Evolutionary conservation across 1,284 basidiomycete species (phyloP).

Genomic region (Marasmius oreades): DNA sequence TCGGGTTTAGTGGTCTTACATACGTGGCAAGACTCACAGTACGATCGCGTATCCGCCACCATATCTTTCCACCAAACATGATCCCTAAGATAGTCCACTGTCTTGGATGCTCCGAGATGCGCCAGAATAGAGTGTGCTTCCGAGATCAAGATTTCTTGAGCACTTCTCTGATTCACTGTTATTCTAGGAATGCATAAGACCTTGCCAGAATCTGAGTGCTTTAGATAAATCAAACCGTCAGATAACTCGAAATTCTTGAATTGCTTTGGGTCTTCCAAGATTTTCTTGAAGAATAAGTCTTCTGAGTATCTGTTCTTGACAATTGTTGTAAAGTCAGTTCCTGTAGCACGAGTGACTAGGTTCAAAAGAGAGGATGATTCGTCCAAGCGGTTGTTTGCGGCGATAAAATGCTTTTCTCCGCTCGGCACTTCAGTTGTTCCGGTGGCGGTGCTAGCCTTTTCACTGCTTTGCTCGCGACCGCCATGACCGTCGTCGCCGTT

Average conservation of each 20-base stretch:
- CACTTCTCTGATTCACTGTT: slow-evolving; percentile 10
- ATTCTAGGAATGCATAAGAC: slow-evolving; percentile 18
- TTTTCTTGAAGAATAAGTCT: slow-evolving; percentile 19
- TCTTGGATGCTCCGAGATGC: slow-evolving; percentile 25
- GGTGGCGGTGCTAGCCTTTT: too few species aligned
- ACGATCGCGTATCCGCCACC: slow-evolving; percentile 19
- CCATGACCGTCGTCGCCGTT: too few species aligned
- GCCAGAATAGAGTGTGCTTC: slow-evolving; percentile 27
- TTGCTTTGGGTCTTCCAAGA: slow-evolving; percentile 14
- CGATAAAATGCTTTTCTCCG: too few species aligned
- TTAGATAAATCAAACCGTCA: slow-evolving; percentile 17
- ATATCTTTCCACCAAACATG: slow-evolving; percentile 29
- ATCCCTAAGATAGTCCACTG: slow-evolving; percentile 20
- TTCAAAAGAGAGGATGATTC: too few species aligned
- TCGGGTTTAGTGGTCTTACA: slow-evolving; percentile 21
- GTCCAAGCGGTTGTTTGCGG: too few species aligned
- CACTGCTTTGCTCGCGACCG: too few species aligned
- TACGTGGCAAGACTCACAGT: slow-evolving; percentile 21
- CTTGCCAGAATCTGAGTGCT: slow-evolving; percentile 4
- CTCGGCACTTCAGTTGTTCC: background rate
- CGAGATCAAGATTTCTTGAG: slow-evolving; percentile 24
- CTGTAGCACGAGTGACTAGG: background rate
- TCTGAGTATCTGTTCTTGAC: slow-evolving; percentile 15
- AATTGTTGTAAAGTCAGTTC: background rate
- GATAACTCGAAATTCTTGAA: slow-evolving; percentile 21